Evolutionary conservation across 2,329 filamentous ascomycete species (phyloP).

Genomic region (Dendryphion nanum): DNA sequence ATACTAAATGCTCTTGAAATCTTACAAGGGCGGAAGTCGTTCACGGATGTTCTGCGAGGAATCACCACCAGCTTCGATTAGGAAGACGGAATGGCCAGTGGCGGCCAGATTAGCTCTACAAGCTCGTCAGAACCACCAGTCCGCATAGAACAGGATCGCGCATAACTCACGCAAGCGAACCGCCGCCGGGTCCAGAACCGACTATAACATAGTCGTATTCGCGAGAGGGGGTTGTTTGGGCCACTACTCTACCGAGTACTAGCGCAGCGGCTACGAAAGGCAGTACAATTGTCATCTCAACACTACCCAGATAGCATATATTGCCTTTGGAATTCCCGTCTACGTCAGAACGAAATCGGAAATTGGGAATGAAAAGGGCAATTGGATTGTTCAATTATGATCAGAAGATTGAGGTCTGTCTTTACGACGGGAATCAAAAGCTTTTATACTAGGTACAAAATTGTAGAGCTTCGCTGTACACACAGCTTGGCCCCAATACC

Average conservation of each 20-base stretch:
- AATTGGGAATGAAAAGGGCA: too few relatives aligned
- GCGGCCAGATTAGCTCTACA: conserved; percentile 8
- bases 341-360: too few relatives aligned
- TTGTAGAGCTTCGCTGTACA: too few relatives aligned
- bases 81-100: conserved; percentile 9
- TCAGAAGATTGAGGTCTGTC: too few relatives aligned
- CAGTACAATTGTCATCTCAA: neutral
- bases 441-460: too few relatives aligned
- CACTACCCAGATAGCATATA: too few relatives aligned
- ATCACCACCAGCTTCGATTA: conserved; percentile 14
- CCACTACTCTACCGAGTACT: neutral
- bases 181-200: conserved; percentile 12
- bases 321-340: too few relatives aligned
- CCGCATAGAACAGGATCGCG: neutral
- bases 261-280: neutral
- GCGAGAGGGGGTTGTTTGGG: neutral
- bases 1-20: neutral
- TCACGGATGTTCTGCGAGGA: conserved; percentile 2
- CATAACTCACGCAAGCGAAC: conserved; percentile 8
- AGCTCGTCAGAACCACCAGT: neutral
- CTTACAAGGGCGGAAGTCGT: conserved; percentile 7
- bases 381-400: too few relatives aligned
- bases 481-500: too few relatives aligned
- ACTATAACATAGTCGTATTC: conserved; percentile 14
- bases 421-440: too few relatives aligned